Evolutionary conservation across 1,284 basidiomycete genomes (phyloP).

Genomic region (Boletus mariae): DNA sequence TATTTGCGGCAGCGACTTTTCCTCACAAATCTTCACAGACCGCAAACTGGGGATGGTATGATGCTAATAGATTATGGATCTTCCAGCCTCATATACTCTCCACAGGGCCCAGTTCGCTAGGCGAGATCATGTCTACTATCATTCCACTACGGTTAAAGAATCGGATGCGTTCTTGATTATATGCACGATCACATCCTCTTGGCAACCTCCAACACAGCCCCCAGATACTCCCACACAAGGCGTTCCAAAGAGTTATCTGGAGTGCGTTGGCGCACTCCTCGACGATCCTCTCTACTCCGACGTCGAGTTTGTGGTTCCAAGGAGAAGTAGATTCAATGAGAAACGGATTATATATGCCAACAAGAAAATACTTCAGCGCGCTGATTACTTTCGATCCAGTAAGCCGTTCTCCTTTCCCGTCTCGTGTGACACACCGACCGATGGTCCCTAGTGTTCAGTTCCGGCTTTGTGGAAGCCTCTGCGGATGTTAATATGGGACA

Average conservation of each 20-base stretch:
- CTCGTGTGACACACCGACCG: constrained; percentile 1
- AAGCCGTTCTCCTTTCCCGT: constrained; percentile 6
- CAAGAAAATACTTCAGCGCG: constrained; percentile 62
- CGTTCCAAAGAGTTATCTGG: constrained; percentile 62
- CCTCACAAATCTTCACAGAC: constrained; percentile 44
- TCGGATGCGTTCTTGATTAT: constrained; percentile 71
- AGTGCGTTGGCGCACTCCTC: constrained; percentile 68
- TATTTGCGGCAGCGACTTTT: background rate
- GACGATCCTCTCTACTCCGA: constrained; percentile 83
- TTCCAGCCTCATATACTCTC: constrained; percentile 5
- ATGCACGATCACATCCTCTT: constrained; percentile 74
- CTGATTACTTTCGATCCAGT: constrained; percentile 78
- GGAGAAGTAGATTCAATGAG: constrained; percentile 38
- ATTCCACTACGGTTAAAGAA: constrained; percentile 50
- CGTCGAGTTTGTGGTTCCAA: constrained; percentile 72
- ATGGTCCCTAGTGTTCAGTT: constrained; percentile 55
- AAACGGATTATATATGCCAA: constrained; percentile 61
- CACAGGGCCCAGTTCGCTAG: constrained; percentile 76
- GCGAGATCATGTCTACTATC: constrained; percentile 70
- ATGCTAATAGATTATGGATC: background rate
- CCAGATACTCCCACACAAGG: constrained; percentile 45
- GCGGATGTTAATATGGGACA: constrained; percentile 16
- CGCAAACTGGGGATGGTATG: constrained; percentile 81
- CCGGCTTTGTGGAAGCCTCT: constrained; percentile 60
- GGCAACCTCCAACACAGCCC: constrained; percentile 49